Conservation (phyloP, 139 green algal genomes). For the Volvox africanus region DNA sequence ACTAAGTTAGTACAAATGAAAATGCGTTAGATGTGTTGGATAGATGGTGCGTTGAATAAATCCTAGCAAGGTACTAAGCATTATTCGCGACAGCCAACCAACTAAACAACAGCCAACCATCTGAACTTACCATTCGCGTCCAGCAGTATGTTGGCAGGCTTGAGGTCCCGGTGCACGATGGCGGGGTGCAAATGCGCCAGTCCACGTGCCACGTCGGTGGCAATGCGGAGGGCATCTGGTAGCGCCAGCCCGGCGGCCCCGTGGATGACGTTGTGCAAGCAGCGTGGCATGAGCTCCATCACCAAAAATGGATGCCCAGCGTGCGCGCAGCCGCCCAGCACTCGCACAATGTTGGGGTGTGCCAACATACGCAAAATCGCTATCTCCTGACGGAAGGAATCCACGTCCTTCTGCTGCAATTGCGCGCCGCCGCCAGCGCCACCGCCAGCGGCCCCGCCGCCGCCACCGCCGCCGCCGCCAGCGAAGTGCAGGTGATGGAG, state of each 20-base stretch:
- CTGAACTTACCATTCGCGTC: background rate
- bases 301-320: conserved; percentile 41
- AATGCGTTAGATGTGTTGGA: no score
- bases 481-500: conserved; percentile 48
- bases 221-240: conserved; percentile 7
- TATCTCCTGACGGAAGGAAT: conserved; percentile 38
- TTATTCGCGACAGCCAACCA: no score
- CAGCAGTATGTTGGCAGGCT: conserved; percentile 54
- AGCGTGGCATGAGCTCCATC: conserved; percentile 48
- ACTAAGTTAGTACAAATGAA: no score
- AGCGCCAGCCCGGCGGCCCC: conserved; percentile 1
- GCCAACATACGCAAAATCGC: conserved; percentile 21
- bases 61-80: no score
- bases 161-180: conserved; percentile 82
- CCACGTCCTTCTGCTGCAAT: conserved; percentile 28
- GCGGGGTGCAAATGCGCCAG: conserved; percentile 81
- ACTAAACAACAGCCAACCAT: no score
- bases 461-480: background rate
- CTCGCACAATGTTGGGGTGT: conserved; percentile 48
- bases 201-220: conserved; percentile 63
- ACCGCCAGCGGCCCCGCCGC: background rate
- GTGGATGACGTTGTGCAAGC: conserved; percentile 50
- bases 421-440: background rate
- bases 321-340: conserved; percentile 52
- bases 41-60: no score